Evolutionary conservation across 2,329 filamentous ascomycete genomes (phyloP), one percentile per base, ranked within the genome.

Genomic region (Fusarium pseudograminearum): DNA sequence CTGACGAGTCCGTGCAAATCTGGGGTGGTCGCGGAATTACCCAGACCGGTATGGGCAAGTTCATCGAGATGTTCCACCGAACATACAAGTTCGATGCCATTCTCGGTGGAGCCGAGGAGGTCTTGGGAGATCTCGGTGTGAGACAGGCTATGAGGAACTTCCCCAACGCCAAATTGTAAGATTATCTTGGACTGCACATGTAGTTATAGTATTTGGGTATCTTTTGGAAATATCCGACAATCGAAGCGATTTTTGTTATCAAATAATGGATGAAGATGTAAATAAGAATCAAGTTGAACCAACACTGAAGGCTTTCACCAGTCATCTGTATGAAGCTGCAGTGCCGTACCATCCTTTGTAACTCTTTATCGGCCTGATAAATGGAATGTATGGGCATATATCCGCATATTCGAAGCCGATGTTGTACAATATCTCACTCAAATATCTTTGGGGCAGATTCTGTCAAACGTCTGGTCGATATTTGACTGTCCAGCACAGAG

Each of bases 21-120:
- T 97, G 94, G 80, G 93, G 93, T 47, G 93, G 93, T 9, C 86
- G 93, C 57, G 93, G 89, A 5, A 80, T 97, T 11, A 97, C 93
- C 1, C 90, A 94, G 80, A 87, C 87, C 0, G 93, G 93, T 18
- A 97, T 97, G 93, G 93, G 93, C 48, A 86, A 87, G 53, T 85
- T 93, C 33, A 89, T 97, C 65, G 93, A 97, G 82, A 91, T 92
- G 85, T 96, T 96, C 82, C 88, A 95, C 79, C 85, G 92, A 47
- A 93, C 90, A 3, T 93, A 94, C 81, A 96, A 96, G 82, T 96
- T 92, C 59, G 90, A 93, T 78, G 86, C 90, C 24, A 92, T 93
- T 61, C 80, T 95, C 28, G 93, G 93, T 61, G 93, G 93, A 14
- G 91, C 92, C 2, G 93, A 97, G 80, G 93, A 97, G 82, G 90